A percentile compares a stretch with the other conserved stretches of the same genome.
phyloP scores from a whole-genome alignment of 2,329 filamentous ascomycete genomes.

The Stemphylium beticola region DNA sequence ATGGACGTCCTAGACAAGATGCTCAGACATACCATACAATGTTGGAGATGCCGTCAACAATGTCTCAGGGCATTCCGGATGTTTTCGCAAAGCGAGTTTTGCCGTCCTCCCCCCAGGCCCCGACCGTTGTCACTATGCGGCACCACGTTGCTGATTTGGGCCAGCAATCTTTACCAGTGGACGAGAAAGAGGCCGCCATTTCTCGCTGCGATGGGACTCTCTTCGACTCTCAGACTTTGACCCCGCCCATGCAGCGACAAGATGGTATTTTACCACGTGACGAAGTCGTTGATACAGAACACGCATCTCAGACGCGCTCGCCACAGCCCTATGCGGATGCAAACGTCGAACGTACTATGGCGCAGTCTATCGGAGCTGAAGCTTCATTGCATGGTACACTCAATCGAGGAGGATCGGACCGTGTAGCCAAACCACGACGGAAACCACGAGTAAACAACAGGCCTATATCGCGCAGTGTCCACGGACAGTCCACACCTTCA shows the following conservation, averaged over 20 bases:
- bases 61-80: neutral
- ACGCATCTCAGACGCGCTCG: neutral
- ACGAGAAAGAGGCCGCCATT: neutral
- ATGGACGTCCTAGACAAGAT: neutral
- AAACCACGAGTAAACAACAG: conserved; percentile 2
- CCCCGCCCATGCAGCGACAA: neutral
- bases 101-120: neutral
- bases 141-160: neutral
- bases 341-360: neutral
- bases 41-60: neutral
- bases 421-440: conserved; percentile 18
- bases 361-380: neutral
- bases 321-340: neutral
- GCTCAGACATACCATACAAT: neutral
- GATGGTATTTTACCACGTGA: neutral
- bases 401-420: neutral
- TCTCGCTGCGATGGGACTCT: neutral
- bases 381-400: neutral
- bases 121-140: neutral
- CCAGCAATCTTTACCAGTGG: neutral
- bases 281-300: neutral
- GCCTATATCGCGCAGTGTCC: neutral
- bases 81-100: neutral
- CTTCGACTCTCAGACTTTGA: neutral
- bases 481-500: neutral